These are phyloP conservation scores for Lentithecium fluviatile DNA, from an alignment of 495 filamentous ascomycete species.

Conservation along the genomic window DNA sequence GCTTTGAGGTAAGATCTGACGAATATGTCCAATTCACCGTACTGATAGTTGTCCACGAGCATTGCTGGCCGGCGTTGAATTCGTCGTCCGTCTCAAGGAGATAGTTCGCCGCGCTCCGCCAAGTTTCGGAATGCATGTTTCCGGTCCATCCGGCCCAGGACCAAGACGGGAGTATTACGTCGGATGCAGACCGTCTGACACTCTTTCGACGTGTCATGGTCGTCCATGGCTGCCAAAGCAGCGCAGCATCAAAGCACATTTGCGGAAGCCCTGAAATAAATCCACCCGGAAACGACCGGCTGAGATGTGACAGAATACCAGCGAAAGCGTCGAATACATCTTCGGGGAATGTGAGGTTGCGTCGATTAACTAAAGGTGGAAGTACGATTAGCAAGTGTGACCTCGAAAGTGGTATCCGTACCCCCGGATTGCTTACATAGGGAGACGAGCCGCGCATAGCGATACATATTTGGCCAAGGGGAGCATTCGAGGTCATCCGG, in stretches of 20 bases:
- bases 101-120: constrained; percentile 6
- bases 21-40: constrained; percentile 1
- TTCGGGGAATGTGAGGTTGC: constrained; percentile 25
- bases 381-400: too few relatives aligned
- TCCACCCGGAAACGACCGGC: constrained; percentile 8
- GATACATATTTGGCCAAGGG: constrained; percentile 4
- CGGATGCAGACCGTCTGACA: neutral
- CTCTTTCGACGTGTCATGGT: constrained; percentile 8
- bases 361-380: too few relatives aligned
- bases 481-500: neutral
- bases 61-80: neutral
- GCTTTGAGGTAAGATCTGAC: neutral
- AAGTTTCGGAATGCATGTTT: constrained; percentile 10
- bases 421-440: too few relatives aligned
- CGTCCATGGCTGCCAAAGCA: constrained; percentile 25
- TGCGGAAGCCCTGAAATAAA: constrained; percentile 25
- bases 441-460: constrained; percentile 6
- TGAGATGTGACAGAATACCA: constrained; percentile 9
- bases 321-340: constrained; percentile 26
- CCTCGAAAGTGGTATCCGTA: too few relatives aligned
- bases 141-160: constrained; percentile 28
- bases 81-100: neutral
- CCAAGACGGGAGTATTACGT: constrained; percentile 16
- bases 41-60: neutral
- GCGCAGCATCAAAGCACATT: constrained; percentile 25